Conservation (phyloP, 2,329 filamentous ascomycete species). For the Aspergillus caelatus region DNA sequence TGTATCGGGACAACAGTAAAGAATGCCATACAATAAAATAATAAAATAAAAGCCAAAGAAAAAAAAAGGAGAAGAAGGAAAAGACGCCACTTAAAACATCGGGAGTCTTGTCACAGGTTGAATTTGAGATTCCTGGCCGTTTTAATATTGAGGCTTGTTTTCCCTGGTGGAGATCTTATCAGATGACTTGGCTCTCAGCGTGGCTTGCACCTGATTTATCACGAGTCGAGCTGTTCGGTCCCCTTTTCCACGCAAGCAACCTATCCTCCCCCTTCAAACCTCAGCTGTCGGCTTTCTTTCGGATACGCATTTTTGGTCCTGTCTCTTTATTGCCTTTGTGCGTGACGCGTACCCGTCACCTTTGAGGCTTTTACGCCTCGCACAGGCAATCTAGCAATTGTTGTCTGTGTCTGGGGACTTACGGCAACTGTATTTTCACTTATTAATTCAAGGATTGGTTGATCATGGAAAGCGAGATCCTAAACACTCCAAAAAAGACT, state of each 20-base stretch:
- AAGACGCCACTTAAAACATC: not conserved
- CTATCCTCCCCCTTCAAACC: not conserved
- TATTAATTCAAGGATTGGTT: not conserved
- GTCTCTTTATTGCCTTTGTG: not conserved
- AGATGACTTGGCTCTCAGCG: slow-evolving; percentile 5
- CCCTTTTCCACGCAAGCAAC: not conserved
- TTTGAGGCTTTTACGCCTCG: not conserved
- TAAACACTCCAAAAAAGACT: not conserved
- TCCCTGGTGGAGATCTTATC: slow-evolving; percentile 4
- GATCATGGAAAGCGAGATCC: not conserved
- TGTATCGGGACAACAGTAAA: not conserved
- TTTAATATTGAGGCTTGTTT: slow-evolving; percentile 2
- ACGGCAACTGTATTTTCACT: not conserved
- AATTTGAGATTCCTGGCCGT: not conserved
- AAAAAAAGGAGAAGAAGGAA: not conserved
- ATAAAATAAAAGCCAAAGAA: not conserved
- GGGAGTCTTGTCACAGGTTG: not conserved
- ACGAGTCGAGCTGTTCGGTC: not conserved
- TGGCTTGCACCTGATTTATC: not conserved
- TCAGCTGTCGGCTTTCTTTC: not conserved
- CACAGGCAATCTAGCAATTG: not conserved
- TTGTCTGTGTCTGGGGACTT: not conserved
- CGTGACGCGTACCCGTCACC: not conserved
- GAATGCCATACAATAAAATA: too few relatives aligned
- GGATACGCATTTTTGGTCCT: slow-evolving; percentile 2